Evolutionary conservation across 257 asterid genomes (phyloP).

Genomic region (Solanum chmielewskii): DNA sequence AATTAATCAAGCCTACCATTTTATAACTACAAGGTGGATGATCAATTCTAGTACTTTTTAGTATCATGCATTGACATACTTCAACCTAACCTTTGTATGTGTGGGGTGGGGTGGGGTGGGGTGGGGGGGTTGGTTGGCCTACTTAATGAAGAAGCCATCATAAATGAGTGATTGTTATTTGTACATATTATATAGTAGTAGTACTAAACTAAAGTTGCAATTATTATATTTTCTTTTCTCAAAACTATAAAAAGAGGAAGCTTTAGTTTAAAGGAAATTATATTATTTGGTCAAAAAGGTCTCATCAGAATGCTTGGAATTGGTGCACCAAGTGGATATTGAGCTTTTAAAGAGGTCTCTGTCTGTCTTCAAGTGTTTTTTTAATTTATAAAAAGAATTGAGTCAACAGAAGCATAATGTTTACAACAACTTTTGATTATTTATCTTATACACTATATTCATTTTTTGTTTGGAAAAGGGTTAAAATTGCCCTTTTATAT

Average conservation of each 20-base stretch:
- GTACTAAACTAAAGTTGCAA: background rate
- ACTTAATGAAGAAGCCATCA: conserved; percentile 21
- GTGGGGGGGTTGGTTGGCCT: background rate
- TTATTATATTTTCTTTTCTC: conserved; percentile 4
- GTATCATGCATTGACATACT: background rate
- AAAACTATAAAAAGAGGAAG: conserved; percentile 3
- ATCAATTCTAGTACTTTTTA: background rate
- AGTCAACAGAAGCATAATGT: conserved; percentile 22
- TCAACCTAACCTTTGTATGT: background rate
- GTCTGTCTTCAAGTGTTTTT: conserved; percentile 1
- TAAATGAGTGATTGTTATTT: conserved; percentile 13
- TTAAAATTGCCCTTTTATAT: too few species aligned
- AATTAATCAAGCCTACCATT: background rate
- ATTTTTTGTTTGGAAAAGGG: background rate
- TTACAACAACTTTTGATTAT: conserved; percentile 1
- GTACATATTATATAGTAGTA: background rate
- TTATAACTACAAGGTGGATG: background rate
- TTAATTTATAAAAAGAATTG: conserved; percentile 10
- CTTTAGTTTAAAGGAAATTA: conserved; percentile 6
- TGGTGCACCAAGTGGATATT: conserved; percentile 31
- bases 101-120: background rate
- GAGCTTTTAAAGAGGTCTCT: conserved; percentile 14
- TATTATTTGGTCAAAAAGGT: conserved; percentile 35
- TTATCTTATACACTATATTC: conserved; percentile 9
- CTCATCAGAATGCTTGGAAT: conserved; percentile 26